Evolutionary conservation across 2,329 filamentous ascomycete species (phyloP), one percentile per base, ranked within the genome.

Genomic region (Xylaria sp.): DNA sequence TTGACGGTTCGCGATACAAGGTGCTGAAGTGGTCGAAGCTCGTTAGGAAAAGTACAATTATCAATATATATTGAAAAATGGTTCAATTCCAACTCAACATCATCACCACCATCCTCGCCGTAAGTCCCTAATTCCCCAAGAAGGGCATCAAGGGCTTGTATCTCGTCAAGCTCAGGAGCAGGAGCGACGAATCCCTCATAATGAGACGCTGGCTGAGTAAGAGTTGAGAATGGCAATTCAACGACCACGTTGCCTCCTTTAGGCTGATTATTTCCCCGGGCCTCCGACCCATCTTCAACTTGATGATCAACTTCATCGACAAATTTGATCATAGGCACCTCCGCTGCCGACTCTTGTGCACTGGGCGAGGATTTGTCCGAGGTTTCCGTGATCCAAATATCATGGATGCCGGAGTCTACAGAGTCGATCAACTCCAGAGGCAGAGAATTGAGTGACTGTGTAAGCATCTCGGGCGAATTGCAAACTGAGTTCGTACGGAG

Each of bases 31-130:
- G 87, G 80, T 5, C 84, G 80, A 75, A 92, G 83, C 69, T 91
- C 88, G 58, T 79, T 0, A 79, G 78, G 62, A 83, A 81, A 0
- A 68, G 33, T 0, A 51, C 28, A 0, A 73, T 71, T 58, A 54
- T 84, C 74, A 28, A 83, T 77, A 73, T 91, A 92, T 1, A 91
- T 79, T 2, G 82, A 81, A 74, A 92, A 92, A 1, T 87, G 77
- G 10, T 88, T 80, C 0, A 92, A 78, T 4, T 85, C 79, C 13
- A 90, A 81, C 58, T 89, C 86, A 6, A 82, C 67, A 23, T 80
- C 83, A 2, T 77, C 77, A 0, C 77, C 77, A 0, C 77, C 74
- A 2, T 75, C 15, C 67, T 61, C 53, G 68, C 59, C 28, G 53
- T 51, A 2, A 33, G 58, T 6, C 17, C 20, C 65, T 26, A 66